phyloP scores from a whole-genome alignment of 2,329 filamentous ascomycete genomes.

The Lizonia empirigonia region DNA sequence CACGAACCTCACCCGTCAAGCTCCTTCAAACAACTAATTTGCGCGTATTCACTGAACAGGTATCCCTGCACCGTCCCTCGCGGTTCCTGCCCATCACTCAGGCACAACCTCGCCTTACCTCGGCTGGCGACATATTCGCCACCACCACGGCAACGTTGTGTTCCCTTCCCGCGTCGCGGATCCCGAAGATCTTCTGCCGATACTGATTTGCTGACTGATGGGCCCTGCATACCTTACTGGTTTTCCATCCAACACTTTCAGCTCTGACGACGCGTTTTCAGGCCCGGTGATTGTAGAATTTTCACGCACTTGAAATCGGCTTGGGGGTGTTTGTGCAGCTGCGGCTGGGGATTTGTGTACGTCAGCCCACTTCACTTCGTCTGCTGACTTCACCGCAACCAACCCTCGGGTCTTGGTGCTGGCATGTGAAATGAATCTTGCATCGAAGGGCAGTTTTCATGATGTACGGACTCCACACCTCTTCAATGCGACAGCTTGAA shows the following conservation, averaged over 20 bases:
- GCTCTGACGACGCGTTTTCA: no score
- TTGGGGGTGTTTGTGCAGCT: not conserved
- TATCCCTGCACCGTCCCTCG: constrained; percentile 2
- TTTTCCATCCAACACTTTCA: no score
- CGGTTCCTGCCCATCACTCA: constrained; percentile 15
- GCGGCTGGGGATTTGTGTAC: not conserved
- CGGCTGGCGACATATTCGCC: constrained; percentile 4
- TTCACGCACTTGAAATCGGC: no score
- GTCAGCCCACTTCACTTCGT: not conserved
- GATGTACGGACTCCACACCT: no score
- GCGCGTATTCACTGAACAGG: not conserved
- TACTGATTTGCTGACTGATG: not conserved
- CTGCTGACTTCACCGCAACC: not conserved
- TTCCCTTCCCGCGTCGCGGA: not conserved
- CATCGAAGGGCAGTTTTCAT: no score
- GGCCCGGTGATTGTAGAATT: no score
- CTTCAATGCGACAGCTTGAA: no score
- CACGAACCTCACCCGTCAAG: no score
- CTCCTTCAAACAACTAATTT: not conserved
- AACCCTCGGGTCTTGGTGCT: not conserved
- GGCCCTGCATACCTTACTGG: no score
- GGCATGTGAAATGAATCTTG: no score
- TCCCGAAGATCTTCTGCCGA: constrained; percentile 4
- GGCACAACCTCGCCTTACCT: constrained; percentile 7
- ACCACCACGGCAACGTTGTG: not conserved